Evolutionary conservation across 2,329 filamentous ascomycete genomes (phyloP).

Genomic region (Aspergillus sp.): DNA sequence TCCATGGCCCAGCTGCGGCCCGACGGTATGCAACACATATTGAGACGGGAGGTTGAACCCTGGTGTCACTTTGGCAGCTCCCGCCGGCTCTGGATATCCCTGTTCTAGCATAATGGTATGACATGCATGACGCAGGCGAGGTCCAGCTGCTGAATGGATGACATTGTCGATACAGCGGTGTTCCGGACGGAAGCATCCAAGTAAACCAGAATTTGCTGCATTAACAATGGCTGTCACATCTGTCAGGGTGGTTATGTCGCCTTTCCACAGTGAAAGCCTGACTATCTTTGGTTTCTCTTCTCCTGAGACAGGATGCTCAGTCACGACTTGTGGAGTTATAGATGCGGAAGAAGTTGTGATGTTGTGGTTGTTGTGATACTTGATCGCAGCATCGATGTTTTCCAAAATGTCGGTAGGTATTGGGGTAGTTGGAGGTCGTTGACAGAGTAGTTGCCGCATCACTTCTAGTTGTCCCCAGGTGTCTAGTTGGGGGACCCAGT

Average conservation of each 20-base stretch:
- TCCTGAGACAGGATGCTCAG: neutral
- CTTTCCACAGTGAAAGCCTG: slow-evolving; percentile 17
- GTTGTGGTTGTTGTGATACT: slow-evolving; percentile 11
- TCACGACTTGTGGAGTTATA: neutral
- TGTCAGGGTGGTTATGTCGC: slow-evolving; percentile 20
- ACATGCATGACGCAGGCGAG: slow-evolving; percentile 20
- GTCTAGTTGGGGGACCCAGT: slow-evolving; percentile 6
- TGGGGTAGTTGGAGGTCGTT: slow-evolving; percentile 4
- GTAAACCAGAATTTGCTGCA: slow-evolving; percentile 18
- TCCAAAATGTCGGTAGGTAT: slow-evolving; percentile 7
- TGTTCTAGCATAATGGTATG: slow-evolving; percentile 13
- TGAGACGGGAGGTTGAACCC: slow-evolving; percentile 18
- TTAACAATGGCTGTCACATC: slow-evolving; percentile 23
- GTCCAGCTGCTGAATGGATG: slow-evolving; percentile 21
- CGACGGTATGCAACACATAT: slow-evolving; percentile 21
- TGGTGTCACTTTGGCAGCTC: slow-evolving; percentile 13
- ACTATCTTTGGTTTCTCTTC: neutral
- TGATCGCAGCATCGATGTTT: slow-evolving; percentile 12
- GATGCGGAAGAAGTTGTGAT: slow-evolving; percentile 10
- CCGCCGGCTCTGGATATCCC: slow-evolving; percentile 9
- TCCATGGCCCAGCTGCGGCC: slow-evolving; percentile 12
- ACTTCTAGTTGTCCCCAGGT: slow-evolving; percentile 16
- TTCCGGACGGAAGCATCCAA: slow-evolving; percentile 21
- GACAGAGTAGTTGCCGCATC: slow-evolving; percentile 11
- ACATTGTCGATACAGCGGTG: slow-evolving; percentile 25